Base-by-base conservation (phyloP, 2,329 filamentous ascomycete species). In the Chrysoporthe puriensis region DNA sequence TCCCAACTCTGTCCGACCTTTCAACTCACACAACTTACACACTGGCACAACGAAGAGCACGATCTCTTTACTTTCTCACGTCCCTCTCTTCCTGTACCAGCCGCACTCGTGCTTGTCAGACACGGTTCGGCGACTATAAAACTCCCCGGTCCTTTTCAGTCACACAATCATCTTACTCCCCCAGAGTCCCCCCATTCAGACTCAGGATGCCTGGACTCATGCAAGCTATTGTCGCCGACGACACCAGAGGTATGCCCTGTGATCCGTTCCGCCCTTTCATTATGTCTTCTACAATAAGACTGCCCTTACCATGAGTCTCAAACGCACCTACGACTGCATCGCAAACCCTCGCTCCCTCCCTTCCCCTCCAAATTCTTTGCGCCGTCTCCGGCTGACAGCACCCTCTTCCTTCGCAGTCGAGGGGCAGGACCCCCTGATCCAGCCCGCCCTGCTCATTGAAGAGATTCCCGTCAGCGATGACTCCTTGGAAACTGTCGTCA, bases 381-480 rank as follows among this genome's bases (percentile, higher is more conserved):
- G 42, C 34, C 16, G 32, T 43, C 56, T 36, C 62, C 26, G 62
- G 74, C 73, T 77, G 62, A 77, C 77, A 73, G 68, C 72, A 66
- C 50, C 68, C 42, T 68, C 70, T 71, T 69, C 69, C 57, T 34
- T 63, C 72, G 36, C 74, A 97, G 95, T 97, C 80, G 84, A 96
- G 77, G 94, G 94, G 73, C 95, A 97, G 85, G 94, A 97, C 81
- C 93, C 95, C 76, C 84, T 98, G 77, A 96, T 97, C 78, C 91
- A 93, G 60, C 95, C 95, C 56, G 90, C 92, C 73, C 88, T 97
- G 73, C 91, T 98, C 75, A 89, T 93, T 78, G 88, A 90, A 70
- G 94, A 98, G 81, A 90, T 97, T 74, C 93, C 94, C 77, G 87
- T 89, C 78, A 84, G 88, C 76, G 78, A 85, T 74, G 74, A 81